Evolutionary conservation across 257 asterid genomes (phyloP).

Genomic region (Solanum virginianum): DNA sequence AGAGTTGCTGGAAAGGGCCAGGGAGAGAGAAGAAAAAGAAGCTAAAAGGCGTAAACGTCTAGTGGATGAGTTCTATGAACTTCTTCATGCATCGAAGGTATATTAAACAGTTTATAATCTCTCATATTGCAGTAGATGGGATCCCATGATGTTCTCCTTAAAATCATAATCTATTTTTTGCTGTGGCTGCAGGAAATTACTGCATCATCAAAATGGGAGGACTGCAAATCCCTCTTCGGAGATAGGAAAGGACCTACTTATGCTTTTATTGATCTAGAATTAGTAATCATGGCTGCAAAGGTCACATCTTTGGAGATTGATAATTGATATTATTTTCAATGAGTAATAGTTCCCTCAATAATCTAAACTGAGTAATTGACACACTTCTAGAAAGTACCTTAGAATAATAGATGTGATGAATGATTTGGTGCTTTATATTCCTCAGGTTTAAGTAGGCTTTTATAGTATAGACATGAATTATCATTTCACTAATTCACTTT

Average conservation of each 20-base stretch:
- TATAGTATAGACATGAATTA: not conserved
- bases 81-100: conserved; percentile 60
- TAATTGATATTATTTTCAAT: not conserved
- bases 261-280: not conserved
- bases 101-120: not conserved
- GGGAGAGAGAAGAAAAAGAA: conserved; percentile 88
- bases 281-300: not conserved
- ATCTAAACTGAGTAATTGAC: not conserved
- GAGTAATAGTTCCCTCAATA: not conserved
- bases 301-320: not conserved
- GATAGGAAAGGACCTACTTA: conserved; percentile 43
- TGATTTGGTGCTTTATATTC: not conserved
- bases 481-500: not conserved
- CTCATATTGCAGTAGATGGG: not conserved
- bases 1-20: conserved; percentile 52
- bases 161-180: not conserved
- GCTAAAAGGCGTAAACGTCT: conserved; percentile 78
- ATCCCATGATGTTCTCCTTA: not conserved
- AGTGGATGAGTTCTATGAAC: conserved; percentile 48
- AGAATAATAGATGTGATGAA: not conserved
- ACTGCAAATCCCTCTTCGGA: conserved; percentile 47
- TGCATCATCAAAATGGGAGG: conserved; percentile 77
- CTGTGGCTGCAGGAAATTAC: conserved; percentile 50
- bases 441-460: not conserved
- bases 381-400: not conserved